These are phyloP conservation scores for Trapa bicornis DNA, from an alignment of 345 rosid species.

Conservation along the genomic window DNA sequence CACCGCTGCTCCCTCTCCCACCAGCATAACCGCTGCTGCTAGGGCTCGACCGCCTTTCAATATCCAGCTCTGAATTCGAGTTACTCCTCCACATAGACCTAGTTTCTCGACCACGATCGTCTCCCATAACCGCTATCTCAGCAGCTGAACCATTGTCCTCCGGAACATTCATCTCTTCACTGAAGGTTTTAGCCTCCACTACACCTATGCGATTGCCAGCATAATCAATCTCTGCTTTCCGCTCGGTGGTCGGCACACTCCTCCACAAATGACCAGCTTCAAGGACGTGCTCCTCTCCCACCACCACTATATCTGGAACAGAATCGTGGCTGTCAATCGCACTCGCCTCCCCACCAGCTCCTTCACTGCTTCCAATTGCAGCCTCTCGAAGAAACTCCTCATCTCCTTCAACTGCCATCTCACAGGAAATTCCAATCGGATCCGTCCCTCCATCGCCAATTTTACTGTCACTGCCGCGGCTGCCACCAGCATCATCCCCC, in stretches of 20 bases:
- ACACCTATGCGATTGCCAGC: background rate
- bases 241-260: background rate
- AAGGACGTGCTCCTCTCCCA: background rate
- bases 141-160: conserved; percentile 1
- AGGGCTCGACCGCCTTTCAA: conserved; percentile 43
- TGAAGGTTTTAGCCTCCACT: background rate
- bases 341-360: background rate
- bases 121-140: background rate
- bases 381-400: conserved; percentile 13
- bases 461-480: background rate
- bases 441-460: background rate
- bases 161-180: background rate
- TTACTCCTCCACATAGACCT: conserved; percentile 26
- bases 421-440: background rate
- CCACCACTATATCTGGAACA: background rate
- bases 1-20: conserved; percentile 83
- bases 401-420: background rate
- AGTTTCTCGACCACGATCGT: conserved; percentile 13
- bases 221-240: background rate
- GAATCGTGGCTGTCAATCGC: background rate
- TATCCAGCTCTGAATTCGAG: conserved; percentile 21
- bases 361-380: background rate
- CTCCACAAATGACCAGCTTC: background rate
- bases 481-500: background rate
- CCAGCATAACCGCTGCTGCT: conserved; percentile 93